phyloP scores from a whole-genome alignment of 352 stramenopile species.

The Pythium biforme region DNA sequence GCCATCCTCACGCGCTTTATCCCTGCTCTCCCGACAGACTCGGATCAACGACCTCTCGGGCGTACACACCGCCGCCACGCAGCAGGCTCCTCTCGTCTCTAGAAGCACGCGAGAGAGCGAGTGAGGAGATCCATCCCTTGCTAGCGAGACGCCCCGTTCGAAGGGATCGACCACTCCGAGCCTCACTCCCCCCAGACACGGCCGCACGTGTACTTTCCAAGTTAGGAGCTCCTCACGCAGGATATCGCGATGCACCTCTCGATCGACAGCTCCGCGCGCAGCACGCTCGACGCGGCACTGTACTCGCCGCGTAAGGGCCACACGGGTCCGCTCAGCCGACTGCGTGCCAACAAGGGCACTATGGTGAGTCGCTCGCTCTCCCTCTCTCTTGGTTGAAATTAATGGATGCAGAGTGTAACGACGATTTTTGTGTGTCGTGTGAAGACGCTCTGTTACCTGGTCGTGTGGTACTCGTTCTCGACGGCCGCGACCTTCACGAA shows the following conservation, averaged over 20 bases:
- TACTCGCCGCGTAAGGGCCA: constrained; percentile 34
- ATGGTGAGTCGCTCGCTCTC: constrained; percentile 19
- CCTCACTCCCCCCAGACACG: neutral
- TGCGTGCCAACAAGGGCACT: constrained; percentile 29
- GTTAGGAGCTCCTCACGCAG: neutral
- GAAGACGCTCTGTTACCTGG: constrained; percentile 44
- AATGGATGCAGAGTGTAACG: neutral
- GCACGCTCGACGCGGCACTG: constrained; percentile 21
- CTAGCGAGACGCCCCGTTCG: neutral
- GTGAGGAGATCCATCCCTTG: neutral
- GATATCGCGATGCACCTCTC: constrained; percentile 17
- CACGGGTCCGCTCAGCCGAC: constrained; percentile 19
- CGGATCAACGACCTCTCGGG: constrained; percentile 12
- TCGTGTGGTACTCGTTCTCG: constrained; percentile 84
- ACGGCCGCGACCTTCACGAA: constrained; percentile 81
- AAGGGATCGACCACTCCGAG: no score
- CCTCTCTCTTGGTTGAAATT: neutral
- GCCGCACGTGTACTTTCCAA: neutral
- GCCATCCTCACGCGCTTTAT: neutral
- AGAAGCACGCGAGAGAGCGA: no score
- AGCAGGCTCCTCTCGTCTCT: neutral
- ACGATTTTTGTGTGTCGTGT: constrained; percentile 1
- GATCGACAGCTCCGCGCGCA: constrained; percentile 18
- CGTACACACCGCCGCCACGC: no score
- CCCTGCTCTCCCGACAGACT: neutral